Conservation (phyloP, 176 grass and related monocot species). For the Avena atlantica region DNA sequence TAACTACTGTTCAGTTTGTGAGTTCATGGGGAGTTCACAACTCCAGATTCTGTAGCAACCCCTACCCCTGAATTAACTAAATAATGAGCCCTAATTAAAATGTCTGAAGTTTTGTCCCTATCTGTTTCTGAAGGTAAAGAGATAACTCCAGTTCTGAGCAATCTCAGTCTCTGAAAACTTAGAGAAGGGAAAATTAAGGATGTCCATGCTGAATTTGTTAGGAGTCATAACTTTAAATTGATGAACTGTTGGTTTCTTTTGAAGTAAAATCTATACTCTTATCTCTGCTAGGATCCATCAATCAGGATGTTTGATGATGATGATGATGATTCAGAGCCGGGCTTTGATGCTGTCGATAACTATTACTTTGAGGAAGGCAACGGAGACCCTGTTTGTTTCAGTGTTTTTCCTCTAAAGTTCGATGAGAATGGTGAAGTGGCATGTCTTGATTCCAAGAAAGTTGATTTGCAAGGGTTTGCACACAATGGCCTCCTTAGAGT, state of each 20-base stretch:
- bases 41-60: background rate
- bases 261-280: constrained; percentile 7
- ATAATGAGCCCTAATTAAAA: background rate
- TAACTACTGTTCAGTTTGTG: background rate
- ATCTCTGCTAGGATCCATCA: background rate
- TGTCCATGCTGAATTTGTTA: background rate
- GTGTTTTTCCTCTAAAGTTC: constrained; percentile 45
- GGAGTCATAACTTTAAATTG: background rate
- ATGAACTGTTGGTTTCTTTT: background rate
- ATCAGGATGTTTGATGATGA: constrained; percentile 29
- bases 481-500: constrained; percentile 28
- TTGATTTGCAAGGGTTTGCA: constrained; percentile 37
- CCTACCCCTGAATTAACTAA: background rate
- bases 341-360: background rate
- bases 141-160: background rate
- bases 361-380: constrained; percentile 53
- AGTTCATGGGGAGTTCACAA: background rate
- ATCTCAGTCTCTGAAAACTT: background rate
- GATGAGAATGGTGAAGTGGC: background rate
- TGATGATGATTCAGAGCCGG: constrained; percentile 15
- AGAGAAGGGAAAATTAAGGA: background rate
- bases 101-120: background rate
- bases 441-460: background rate
- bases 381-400: constrained; percentile 45
- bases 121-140: background rate